phyloP scores from a whole-genome alignment of 768 basidiomycete genomes.

The Pisolithus marmoratus region DNA sequence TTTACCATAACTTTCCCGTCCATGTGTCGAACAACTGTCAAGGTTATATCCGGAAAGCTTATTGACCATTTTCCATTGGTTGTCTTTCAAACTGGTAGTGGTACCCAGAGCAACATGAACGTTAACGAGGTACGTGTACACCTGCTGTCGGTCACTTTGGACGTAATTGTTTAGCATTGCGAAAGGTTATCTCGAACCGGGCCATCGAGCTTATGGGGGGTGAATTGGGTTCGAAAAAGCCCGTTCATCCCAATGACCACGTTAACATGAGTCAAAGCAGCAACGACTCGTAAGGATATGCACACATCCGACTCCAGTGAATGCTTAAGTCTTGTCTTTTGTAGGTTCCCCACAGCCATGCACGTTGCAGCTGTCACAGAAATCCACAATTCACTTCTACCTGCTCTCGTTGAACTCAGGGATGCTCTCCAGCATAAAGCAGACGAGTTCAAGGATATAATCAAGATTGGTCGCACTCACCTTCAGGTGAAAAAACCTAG shows the following conservation, averaged over 20 bases:
- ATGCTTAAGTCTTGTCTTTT: background rate
- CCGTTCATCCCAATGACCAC: constrained; percentile 99
- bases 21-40: constrained; percentile 4
- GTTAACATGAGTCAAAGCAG: constrained; percentile 99
- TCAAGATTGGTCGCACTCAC: constrained; percentile 98
- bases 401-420: constrained; percentile 78
- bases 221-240: constrained; percentile 90
- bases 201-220: constrained; percentile 97
- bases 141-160: background rate
- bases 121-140: constrained; percentile 73
- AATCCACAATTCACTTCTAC: constrained; percentile 71
- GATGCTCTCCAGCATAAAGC: constrained; percentile 82
- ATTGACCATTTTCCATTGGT: constrained; percentile 96
- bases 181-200: constrained; percentile 92
- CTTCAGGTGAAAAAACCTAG: constrained; percentile 50
- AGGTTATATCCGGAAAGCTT: constrained; percentile 96
- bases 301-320: background rate
- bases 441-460: constrained; percentile 81
- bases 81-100: constrained; percentile 98
- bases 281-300: constrained; percentile 81
- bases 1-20: background rate
- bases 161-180: background rate
- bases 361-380: constrained; percentile 95
- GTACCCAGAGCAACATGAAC: constrained; percentile 99
- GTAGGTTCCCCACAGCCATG: constrained; percentile 98